A percentile compares a stretch with the other conserved stretches of the same genome.
phyloP scores from a whole-genome alignment of 768 basidiomycete genomes.

The Hygrocybe coccinea region DNA sequence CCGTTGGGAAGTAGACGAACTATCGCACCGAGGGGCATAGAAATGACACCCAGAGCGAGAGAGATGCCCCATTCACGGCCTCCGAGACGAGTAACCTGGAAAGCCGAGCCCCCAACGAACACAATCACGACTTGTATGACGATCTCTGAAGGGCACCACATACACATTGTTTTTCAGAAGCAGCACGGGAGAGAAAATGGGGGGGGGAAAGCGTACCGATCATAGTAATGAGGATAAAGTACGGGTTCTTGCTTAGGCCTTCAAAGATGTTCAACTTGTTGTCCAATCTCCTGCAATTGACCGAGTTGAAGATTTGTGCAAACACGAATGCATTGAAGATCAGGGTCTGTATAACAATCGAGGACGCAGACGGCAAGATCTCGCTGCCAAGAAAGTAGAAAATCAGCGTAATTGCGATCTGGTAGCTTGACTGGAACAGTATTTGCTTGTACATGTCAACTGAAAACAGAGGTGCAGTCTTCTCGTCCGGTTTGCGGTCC shows the following conservation, averaged over 20 bases:
- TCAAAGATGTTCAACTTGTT: conserved; percentile 84
- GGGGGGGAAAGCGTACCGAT: conserved; percentile 72
- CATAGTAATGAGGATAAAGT: conserved; percentile 78
- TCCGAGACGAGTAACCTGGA: conserved; percentile 74
- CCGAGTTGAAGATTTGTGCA: conserved; percentile 92
- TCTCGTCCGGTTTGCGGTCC: conserved; percentile 86
- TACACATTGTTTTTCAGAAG: not conserved
- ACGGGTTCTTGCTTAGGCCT: conserved; percentile 72
- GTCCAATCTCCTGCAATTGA: conserved; percentile 88
- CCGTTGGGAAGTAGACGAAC: conserved; percentile 65
- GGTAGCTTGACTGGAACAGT: conserved; percentile 81
- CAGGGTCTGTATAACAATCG: conserved; percentile 65
- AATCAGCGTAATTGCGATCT: conserved; percentile 74
- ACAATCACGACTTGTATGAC: conserved; percentile 84
- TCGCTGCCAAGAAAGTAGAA: conserved; percentile 79
- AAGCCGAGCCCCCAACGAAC: conserved; percentile 86
- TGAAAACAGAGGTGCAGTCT: conserved; percentile 81
- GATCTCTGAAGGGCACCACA: conserved; percentile 55
- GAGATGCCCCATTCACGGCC: conserved; percentile 94
- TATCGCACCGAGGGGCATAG: conserved; percentile 81
- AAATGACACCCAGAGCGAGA: conserved; percentile 77
- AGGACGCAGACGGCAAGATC: conserved; percentile 58
- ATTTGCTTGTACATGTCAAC: conserved; percentile 98
- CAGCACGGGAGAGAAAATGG: too few species aligned
- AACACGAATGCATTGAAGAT: conserved; percentile 99